These are phyloP conservation scores for Trifolium pratense DNA, from an alignment of 306 rosid species.

Conservation along the genomic window DNA sequence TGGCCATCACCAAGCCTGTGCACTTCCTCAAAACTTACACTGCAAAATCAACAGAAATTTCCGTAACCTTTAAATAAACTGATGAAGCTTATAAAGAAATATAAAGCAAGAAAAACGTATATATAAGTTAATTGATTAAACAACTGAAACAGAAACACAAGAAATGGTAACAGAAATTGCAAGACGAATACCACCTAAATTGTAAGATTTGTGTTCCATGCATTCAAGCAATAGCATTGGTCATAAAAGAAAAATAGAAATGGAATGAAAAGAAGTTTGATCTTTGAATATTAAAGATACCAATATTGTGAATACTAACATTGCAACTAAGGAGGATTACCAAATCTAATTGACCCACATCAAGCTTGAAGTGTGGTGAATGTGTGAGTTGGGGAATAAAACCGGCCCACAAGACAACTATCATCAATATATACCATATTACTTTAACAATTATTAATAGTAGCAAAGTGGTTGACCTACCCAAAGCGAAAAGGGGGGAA, in stretches of 20 bases:
- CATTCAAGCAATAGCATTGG: conserved; percentile 30
- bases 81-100: conserved; percentile 3
- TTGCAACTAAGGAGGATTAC: conserved; percentile 17
- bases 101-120: conserved; percentile 27
- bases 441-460: conserved; percentile 25
- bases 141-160: conserved; percentile 19
- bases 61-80: conserved; percentile 28
- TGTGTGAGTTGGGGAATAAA: conserved; percentile 33
- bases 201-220: not conserved
- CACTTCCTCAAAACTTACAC: conserved; percentile 97
- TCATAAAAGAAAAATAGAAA: conserved; percentile 16
- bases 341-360: conserved; percentile 28
- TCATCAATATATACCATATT: conserved; percentile 31
- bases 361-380: conserved; percentile 7
- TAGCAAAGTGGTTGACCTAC: conserved; percentile 57
- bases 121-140: conserved; percentile 6
- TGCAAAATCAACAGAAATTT: conserved; percentile 52
- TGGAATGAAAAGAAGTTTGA: not conserved
- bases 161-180: conserved; percentile 35
- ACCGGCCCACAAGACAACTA: conserved; percentile 28
- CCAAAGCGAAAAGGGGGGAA: conserved; percentile 99
- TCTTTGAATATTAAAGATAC: conserved; percentile 19
- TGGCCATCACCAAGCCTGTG: conserved; percentile 98
- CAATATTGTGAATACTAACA: conserved; percentile 27
- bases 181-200: conserved; percentile 11